A percentile compares a stretch with the other conserved stretches of the same genome.
Evolutionary conservation across 2,329 filamentous ascomycete genomes (phyloP).

Genomic region (Tolypocladium cylindrosporum): DNA sequence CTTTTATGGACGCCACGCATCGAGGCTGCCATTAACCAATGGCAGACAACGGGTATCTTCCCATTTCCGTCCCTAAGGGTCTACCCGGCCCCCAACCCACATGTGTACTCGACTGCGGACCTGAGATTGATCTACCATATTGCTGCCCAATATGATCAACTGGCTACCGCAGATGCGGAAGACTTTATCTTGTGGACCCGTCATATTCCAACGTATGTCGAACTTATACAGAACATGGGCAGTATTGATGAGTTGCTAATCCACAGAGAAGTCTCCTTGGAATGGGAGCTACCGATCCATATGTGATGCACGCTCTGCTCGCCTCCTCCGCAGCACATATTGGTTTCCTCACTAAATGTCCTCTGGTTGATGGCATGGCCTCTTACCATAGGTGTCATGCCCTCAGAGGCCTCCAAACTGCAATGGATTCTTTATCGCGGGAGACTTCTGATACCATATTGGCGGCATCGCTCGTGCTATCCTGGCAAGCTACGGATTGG

Average conservation of each 20-base stretch:
- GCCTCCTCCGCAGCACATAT: slow-evolving; percentile 90
- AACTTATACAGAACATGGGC: too few relatives aligned
- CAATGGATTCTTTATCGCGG: slow-evolving; percentile 76
- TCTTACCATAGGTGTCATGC: slow-evolving; percentile 29
- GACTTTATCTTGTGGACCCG: slow-evolving; percentile 87
- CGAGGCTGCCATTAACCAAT: slow-evolving; percentile 68
- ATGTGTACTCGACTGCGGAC: slow-evolving; percentile 65
- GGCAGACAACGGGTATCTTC: slow-evolving; percentile 75
- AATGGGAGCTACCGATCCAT: slow-evolving; percentile 67
- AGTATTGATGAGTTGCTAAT: too few relatives aligned
- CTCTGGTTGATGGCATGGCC: slow-evolving; percentile 75
- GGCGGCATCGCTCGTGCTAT: slow-evolving; percentile 81
- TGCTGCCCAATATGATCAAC: slow-evolving; percentile 72
- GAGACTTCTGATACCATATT: slow-evolving; percentile 85
- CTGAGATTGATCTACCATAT: slow-evolving; percentile 86
- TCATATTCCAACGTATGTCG: slow-evolving; percentile 71
- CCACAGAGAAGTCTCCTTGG: slow-evolving; percentile 37
- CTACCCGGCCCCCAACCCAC: slow-evolving; percentile 63
- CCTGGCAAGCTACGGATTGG: slow-evolving; percentile 96
- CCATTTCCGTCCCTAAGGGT: slow-evolving; percentile 75
- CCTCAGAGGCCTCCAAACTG: slow-evolving; percentile 77
- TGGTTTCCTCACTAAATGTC: slow-evolving; percentile 77
- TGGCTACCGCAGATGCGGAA: slow-evolving; percentile 66
- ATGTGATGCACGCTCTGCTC: slow-evolving; percentile 89
- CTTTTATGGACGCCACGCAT: slow-evolving; percentile 83